Percentiles rank a stretch among this genome's conserved stretches.
phyloP scores from a whole-genome alignment of 768 basidiomycete genomes.

The Phaffia australis region DNA sequence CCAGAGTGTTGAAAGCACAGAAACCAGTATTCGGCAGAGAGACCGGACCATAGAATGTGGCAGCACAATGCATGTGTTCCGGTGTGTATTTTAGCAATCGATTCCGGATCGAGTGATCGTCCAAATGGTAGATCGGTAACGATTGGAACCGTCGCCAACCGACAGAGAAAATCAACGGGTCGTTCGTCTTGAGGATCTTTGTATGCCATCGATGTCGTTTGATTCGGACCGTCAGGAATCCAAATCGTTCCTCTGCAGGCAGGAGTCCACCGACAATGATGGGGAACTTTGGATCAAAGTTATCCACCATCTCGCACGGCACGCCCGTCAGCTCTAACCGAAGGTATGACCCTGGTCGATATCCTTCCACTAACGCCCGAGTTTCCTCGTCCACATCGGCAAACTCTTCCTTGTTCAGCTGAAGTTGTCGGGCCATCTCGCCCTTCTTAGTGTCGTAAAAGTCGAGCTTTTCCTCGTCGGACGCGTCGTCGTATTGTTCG shows the following conservation, averaged over 20 bases:
- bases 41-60: constrained; percentile 92
- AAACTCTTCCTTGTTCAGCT: constrained; percentile 77
- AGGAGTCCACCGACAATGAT: constrained; percentile 85
- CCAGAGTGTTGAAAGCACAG: constrained; percentile 85
- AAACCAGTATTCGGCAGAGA: constrained; percentile 89
- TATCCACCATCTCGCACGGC: constrained; percentile 80
- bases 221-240: constrained; percentile 85
- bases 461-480: constrained; percentile 53
- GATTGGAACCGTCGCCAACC: constrained; percentile 97
- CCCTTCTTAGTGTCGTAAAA: constrained; percentile 89
- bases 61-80: constrained; percentile 99
- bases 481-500: constrained; percentile 87
- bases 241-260: constrained; percentile 79
- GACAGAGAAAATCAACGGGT: constrained; percentile 90
- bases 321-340: constrained; percentile 76
- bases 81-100: constrained; percentile 99
- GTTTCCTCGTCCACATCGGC: constrained; percentile 62
- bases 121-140: constrained; percentile 86
- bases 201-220: constrained; percentile 93
- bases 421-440: constrained; percentile 72
- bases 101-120: constrained; percentile 96
- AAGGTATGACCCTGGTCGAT: constrained; percentile 79
- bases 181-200: constrained; percentile 87
- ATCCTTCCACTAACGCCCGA: constrained; percentile 77
- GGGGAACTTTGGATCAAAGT: constrained; percentile 86